Evolutionary conservation across 176 grass and related monocot genomes (phyloP).

Genomic region (Melocanna baccifera): DNA sequence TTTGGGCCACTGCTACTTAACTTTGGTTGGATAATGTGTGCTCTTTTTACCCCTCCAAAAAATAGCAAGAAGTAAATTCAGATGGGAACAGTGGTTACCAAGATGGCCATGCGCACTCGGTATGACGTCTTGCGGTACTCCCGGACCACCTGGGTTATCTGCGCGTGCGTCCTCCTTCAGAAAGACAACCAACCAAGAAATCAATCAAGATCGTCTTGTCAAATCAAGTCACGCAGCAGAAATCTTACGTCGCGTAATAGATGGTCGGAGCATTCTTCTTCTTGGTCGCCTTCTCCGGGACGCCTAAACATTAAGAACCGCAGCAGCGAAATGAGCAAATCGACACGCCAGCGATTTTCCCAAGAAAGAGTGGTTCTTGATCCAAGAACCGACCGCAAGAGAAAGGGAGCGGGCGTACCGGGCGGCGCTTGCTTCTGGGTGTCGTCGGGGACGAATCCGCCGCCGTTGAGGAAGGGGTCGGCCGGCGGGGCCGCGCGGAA

Average conservation of each 20-base stretch:
- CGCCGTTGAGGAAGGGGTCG: constrained; percentile 69
- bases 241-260: constrained; percentile 82
- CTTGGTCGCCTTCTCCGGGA: constrained; percentile 50
- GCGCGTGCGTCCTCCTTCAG: constrained; percentile 93
- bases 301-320: constrained; percentile 40
- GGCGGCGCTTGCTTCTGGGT: constrained; percentile 39
- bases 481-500: constrained; percentile 33
- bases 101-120: constrained; percentile 74
- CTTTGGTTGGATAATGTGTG: not conserved
- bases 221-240: not conserved
- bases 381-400: constrained; percentile 17
- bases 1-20: no score
- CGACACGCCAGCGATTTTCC: not conserved
- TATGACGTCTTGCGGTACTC: constrained; percentile 94
- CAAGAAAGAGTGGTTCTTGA: constrained; percentile 6
- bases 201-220: constrained; percentile 13
- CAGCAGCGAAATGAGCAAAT: constrained; percentile 28
- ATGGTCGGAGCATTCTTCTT: constrained; percentile 65
- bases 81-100: constrained; percentile 42
- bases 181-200: constrained; percentile 23
- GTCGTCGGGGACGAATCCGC: constrained; percentile 72
- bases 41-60: not conserved
- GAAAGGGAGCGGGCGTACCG: not conserved
- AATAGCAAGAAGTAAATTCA: not conserved
- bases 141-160: constrained; percentile 93